A percentile compares a stretch with the other conserved stretches of the same genome.
phyloP scores from a whole-genome alignment of 2,329 filamentous ascomycete species.

The Hymenotorrendiella dingleyae region DNA sequence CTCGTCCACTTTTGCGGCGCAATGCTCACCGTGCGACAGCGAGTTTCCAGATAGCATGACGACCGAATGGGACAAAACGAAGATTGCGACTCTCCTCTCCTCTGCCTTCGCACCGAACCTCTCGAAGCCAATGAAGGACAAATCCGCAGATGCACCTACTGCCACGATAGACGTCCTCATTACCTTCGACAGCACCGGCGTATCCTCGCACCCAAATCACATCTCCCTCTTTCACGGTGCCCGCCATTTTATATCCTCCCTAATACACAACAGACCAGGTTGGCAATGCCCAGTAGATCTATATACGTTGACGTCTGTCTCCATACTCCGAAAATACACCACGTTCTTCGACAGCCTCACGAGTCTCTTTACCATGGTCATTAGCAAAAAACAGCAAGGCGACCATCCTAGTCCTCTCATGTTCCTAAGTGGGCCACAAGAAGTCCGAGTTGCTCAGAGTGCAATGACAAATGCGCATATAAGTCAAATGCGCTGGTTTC shows the following conservation, averaged over 20 bases:
- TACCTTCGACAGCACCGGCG: slow-evolving; percentile 79
- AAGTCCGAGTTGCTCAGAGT: slow-evolving; percentile 63
- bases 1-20: slow-evolving; percentile 5
- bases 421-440: slow-evolving; percentile 61
- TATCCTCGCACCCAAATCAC: slow-evolving; percentile 91
- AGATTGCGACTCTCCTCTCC: slow-evolving; percentile 65
- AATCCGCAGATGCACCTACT: slow-evolving; percentile 34
- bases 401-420: slow-evolving; percentile 57
- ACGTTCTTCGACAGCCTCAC: slow-evolving; percentile 69
- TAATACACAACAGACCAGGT: slow-evolving; percentile 58
- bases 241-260: slow-evolving; percentile 59
- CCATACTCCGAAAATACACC: slow-evolving; percentile 73
- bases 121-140: slow-evolving; percentile 28
- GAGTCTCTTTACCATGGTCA: slow-evolving; percentile 56
- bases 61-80: slow-evolving; percentile 63
- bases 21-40: slow-evolving; percentile 25
- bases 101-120: slow-evolving; percentile 68
- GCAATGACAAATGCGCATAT: slow-evolving; percentile 88
- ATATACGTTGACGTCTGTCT: slow-evolving; percentile 75
- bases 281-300: slow-evolving; percentile 71
- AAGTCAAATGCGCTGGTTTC: slow-evolving; percentile 98
- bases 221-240: slow-evolving; percentile 82
- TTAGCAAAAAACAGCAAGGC: slow-evolving; percentile 34
- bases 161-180: slow-evolving; percentile 55
- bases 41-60: slow-evolving; percentile 91